A percentile compares a stretch with the other conserved stretches of the same genome.
phyloP scores from a whole-genome alignment of 148 eudicot genomes.

The Vaccinium darrowii region DNA sequence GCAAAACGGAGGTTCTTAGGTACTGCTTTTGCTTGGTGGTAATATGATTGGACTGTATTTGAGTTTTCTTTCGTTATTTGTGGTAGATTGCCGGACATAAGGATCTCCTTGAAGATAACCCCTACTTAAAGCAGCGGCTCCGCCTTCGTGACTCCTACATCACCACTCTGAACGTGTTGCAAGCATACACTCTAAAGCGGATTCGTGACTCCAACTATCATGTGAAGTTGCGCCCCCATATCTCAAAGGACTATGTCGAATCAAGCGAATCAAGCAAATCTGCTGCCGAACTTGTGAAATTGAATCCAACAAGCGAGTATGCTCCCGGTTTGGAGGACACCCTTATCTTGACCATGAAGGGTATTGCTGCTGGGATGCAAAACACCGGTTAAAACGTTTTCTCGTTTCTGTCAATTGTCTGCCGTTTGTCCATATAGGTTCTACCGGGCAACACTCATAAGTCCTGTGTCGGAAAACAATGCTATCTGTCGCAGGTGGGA shows the following conservation, averaged over 20 bases:
- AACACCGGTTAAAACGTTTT: constrained; percentile 66
- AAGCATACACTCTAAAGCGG: constrained; percentile 83
- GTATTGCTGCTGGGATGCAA: constrained; percentile 97
- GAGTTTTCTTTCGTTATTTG: neutral
- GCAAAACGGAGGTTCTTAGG: neutral
- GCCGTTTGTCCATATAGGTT: neutral
- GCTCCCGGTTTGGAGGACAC: constrained; percentile 98
- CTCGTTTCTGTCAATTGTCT: neutral
- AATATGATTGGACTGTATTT: neutral
- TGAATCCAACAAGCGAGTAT: constrained; percentile 91
- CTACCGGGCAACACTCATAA: neutral
- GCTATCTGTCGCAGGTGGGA: neutral
- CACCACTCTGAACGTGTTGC: constrained; percentile 82
- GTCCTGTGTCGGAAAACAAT: neutral
- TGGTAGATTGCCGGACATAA: constrained; percentile 87
- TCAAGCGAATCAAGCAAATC: constrained; percentile 62
- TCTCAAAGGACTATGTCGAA: constrained; percentile 75
- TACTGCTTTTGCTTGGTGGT: constrained; percentile 6
- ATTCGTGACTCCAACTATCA: constrained; percentile 80
- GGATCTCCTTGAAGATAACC: constrained; percentile 84
- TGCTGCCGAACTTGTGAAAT: constrained; percentile 71
- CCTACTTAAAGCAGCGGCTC: constrained; percentile 84
- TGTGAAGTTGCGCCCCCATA: constrained; percentile 75
- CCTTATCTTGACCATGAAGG: constrained; percentile 99
- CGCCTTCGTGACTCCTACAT: constrained; percentile 86